These are phyloP conservation scores for Mallotus repandus DNA, from an alignment of 441 rosid genomes.

Conservation along the genomic window DNA sequence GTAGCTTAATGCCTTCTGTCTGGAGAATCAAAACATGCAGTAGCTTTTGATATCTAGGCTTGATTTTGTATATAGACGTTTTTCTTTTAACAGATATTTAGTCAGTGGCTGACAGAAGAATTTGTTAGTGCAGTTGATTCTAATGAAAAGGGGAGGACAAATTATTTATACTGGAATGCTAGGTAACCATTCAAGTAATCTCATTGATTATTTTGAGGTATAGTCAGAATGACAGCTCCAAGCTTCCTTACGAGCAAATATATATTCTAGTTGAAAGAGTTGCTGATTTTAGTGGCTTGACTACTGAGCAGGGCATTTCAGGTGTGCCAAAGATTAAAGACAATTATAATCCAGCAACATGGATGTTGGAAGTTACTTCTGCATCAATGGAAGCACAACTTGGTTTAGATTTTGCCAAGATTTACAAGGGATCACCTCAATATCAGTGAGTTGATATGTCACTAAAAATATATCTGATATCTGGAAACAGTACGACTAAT, in stretches of 20 bases:
- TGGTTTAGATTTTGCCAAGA: constrained; percentile 45
- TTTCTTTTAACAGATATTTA: not conserved
- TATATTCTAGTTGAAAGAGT: not conserved
- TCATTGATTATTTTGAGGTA: constrained; percentile 55
- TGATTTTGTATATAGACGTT: no score
- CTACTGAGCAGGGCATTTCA: constrained; percentile 30
- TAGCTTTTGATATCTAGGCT: no score
- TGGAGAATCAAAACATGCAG: not conserved
- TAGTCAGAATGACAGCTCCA: not conserved
- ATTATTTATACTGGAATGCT: constrained; percentile 52
- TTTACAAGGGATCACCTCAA: constrained; percentile 40
- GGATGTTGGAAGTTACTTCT: constrained; percentile 64
- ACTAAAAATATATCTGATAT: not conserved
- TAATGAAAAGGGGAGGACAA: constrained; percentile 61
- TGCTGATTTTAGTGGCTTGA: not conserved
- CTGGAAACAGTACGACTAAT: not conserved
- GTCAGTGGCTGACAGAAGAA: not conserved
- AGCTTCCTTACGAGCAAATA: not conserved
- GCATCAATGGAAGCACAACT: constrained; percentile 47
- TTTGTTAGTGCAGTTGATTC: constrained; percentile 41
- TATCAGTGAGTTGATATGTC: constrained; percentile 27
- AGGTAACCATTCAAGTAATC: constrained; percentile 45
- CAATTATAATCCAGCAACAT: constrained; percentile 66
- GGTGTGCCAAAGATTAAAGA: constrained; percentile 53
- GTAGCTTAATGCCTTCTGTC: constrained; percentile 23